Base-by-base conservation (phyloP, 192 early-diverging fungal genomes). In the Entomortierella beljakovae region DNA sequence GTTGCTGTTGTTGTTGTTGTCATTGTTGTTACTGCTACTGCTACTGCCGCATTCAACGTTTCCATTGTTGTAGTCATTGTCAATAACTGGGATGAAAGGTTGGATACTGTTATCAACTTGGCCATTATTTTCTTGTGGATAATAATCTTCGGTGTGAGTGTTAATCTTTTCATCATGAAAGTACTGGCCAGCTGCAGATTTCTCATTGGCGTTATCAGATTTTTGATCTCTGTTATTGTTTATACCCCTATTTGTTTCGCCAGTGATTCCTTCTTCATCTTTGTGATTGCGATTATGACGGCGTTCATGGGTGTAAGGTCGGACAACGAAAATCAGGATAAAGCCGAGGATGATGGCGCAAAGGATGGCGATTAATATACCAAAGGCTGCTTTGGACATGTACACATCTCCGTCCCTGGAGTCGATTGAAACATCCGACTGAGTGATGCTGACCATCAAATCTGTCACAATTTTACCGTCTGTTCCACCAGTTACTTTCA, bases 401-500 rank as follows among this genome's bases (percentile, higher is more conserved):
- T 61, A 64, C 49, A 8, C 5, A 16, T 50, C 4, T 50, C 6
- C 26, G 9, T 4, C 53, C 53, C 31, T 22, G 53, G 34, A n/a
- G 26, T 4, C 32, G 34, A 38, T 4, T 6, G 7, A 33, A 9
- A 1, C 37, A 57, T 9, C 16, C 57, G 23, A 31, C 31, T 7
- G 63, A 37, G 0, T 61, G 71, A 73, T 73, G 35, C 62, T 65
- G 34, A 73, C 71, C 62, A 73, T 65, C 40, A 73, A 28, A 23
- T 73, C 71, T 3, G 61, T 64, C 15, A 64, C 52, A 0, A 52
- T 23, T 6, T 25, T 48, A 15, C 33, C 20, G 51, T 29, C 42
- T 57, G 11, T 1, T 37, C 2, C 11, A 32, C 1, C 22, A 7
- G 20, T 25, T 10, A 32, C 7, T 51, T 43, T 35, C 0, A 28